phyloP scores from a whole-genome alignment of 768 basidiomycete genomes.

The Galerina sulciceps region DNA sequence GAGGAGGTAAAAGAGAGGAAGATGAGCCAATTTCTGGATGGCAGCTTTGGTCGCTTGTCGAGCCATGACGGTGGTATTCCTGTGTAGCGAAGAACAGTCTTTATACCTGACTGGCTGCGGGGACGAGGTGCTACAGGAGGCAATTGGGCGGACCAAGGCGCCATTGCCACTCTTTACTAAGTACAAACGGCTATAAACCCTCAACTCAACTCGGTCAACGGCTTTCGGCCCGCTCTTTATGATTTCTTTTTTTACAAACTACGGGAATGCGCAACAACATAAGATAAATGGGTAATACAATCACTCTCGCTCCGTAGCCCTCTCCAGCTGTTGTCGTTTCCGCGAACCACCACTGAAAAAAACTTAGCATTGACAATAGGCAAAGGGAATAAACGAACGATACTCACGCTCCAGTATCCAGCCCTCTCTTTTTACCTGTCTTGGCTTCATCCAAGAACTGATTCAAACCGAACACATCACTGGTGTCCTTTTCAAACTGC shows the following conservation, averaged over 20 bases:
- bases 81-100: slow-evolving; percentile 67
- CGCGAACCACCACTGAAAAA: slow-evolving; percentile 55
- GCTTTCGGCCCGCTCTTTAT: not conserved
- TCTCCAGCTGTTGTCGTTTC: slow-evolving; percentile 72
- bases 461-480: slow-evolving; percentile 96
- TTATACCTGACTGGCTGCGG: slow-evolving; percentile 53
- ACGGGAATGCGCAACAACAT: too few species aligned
- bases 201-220: too few species aligned
- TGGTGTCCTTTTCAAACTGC: slow-evolving; percentile 96
- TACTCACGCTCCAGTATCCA: slow-evolving; percentile 76
- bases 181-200: too few species aligned
- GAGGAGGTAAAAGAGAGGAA: slow-evolving; percentile 82
- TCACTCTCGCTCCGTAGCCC: slow-evolving; percentile 49
- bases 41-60: slow-evolving; percentile 82
- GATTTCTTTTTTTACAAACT: too few species aligned
- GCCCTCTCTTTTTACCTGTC: slow-evolving; percentile 88
- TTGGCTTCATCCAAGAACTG: slow-evolving; percentile 98
- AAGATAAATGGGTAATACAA: slow-evolving; percentile 6
- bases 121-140: slow-evolving; percentile 21
- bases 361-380: not conserved
- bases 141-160: slow-evolving; percentile 9
- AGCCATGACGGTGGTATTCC: slow-evolving; percentile 79
- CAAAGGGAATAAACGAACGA: not conserved
- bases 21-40: slow-evolving; percentile 93
- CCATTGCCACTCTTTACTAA: too few species aligned